A percentile compares a stretch with the other conserved stretches of the same genome.
Evolutionary conservation across 2,329 filamentous ascomycete species (phyloP).

Genomic region (Aspergillus sergii): DNA sequence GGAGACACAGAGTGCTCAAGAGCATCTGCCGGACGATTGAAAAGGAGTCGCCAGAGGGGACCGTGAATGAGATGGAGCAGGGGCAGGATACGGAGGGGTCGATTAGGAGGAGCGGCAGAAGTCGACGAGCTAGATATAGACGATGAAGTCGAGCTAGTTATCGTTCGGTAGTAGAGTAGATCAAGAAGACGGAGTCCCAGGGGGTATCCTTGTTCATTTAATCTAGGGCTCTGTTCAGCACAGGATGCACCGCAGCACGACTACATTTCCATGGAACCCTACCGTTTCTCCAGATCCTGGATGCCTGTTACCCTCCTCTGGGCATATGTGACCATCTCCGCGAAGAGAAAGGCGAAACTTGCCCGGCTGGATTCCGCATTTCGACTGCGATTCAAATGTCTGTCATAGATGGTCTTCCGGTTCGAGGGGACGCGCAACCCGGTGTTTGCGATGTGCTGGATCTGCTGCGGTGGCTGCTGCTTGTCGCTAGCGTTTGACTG

Average conservation of each 20-base stretch:
- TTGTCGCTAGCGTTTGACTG: constrained; percentile 23
- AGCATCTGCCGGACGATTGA: constrained; percentile 85
- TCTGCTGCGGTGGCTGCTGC: constrained; percentile 41
- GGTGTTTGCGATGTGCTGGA: constrained; percentile 50
- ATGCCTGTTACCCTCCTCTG: constrained; percentile 89
- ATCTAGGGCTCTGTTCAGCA: constrained; percentile 50
- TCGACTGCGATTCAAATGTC: constrained; percentile 86
- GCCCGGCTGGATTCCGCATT: constrained; percentile 88
- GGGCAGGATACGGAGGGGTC: constrained; percentile 84
- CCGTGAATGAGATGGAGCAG: constrained; percentile 96
- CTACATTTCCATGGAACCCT: constrained; percentile 32
- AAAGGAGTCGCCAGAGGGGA: constrained; percentile 88
- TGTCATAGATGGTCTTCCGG: constrained; percentile 97
- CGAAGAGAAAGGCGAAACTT: constrained; percentile 94
- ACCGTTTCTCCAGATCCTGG: constrained; percentile 90
- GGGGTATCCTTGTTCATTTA: constrained; percentile 90
- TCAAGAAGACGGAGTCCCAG: constrained; percentile 94
- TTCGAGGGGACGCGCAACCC: constrained; percentile 84
- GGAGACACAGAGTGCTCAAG: constrained; percentile 85
- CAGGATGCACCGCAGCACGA: not conserved
- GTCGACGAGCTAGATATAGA: constrained; percentile 80
- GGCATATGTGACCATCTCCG: constrained; percentile 95
- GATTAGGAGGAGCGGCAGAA: constrained; percentile 68
- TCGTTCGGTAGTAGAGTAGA: constrained; percentile 84
- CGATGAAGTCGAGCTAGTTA: constrained; percentile 79